Base-by-base conservation (phyloP, 495 filamentous ascomycete species). In the Letharia columbiana region DNA sequence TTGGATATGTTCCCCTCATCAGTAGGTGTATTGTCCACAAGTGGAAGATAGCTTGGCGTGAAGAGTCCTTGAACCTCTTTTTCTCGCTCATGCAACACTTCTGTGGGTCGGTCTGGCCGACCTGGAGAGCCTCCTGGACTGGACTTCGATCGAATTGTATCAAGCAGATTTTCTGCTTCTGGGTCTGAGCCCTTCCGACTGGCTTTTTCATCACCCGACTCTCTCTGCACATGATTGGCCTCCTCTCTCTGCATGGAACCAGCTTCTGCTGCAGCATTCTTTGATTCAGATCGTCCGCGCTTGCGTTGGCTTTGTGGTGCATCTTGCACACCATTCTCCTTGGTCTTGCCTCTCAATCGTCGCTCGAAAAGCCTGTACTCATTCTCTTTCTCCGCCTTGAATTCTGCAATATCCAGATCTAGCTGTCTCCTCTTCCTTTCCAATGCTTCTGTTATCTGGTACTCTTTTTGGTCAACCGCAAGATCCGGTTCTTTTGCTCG, bases 31-130 rank as follows among this genome's bases (percentile, higher is more conserved):
- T 17, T 52, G 63, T 75, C 77, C 52, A 76, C 72, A 41, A 86
- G 74, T 58, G 83, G 83, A 44, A 87, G 77, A 69, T 83, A 86
- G 61, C 73, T 79, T 31, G 84, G 84, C 18, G 83, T 86, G 70
- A 86, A 86, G 28, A 86, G 67, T 45, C 83, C 84, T 45, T 82
- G 80, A 66, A 86, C 83, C 66, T 86, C 83, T 64, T 76, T 75
- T 68, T 84, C 83, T 39, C 80, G 78, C 61, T 81, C 80, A 73
- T 82, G 79, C 50, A 79, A 77, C 20, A 52, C 35, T 57, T 37
- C 54, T 45, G 44, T 42, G 45, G 28, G 40, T 57, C 31, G 35
- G 12, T 69, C 59, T 54, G 56, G 49, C 37, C 60, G 56, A 49
- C 33, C 56, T 15, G n/a, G 54, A 49, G 63, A 65, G 59, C 47